Evolutionary conservation across 805 yeast genomes (phyloP).

Genomic region (Maudiozyma barnettii): DNA sequence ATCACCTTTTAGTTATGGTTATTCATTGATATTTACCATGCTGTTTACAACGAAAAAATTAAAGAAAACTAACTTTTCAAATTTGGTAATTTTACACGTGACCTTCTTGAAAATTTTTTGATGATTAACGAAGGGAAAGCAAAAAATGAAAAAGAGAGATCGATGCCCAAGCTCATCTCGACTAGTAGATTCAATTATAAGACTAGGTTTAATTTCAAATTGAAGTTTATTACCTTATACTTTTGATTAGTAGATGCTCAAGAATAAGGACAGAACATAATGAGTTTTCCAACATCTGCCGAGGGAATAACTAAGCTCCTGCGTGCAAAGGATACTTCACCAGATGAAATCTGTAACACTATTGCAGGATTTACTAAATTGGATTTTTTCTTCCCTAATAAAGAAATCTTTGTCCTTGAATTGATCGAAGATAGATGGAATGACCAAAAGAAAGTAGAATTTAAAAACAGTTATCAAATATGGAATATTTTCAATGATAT

Average conservation of each 20-base stretch:
- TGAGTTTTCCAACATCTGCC: slow-evolving; percentile 26
- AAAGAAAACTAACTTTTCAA: not conserved
- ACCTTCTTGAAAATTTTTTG: too few relatives aligned
- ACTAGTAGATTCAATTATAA: too few relatives aligned
- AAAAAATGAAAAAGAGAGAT: too few relatives aligned
- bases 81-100: not conserved
- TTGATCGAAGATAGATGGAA: slow-evolving; percentile 51
- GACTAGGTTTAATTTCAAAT: too few relatives aligned
- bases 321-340: slow-evolving; percentile 41
- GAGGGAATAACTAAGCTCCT: slow-evolving; percentile 49
- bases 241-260: too few relatives aligned
- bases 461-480: slow-evolving; percentile 34
- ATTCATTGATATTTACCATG: not conserved
- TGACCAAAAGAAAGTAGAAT: slow-evolving; percentile 35
- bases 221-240: too few relatives aligned
- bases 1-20: too few relatives aligned
- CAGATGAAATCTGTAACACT: slow-evolving; percentile 34
- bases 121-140: too few relatives aligned
- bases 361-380: slow-evolving; percentile 29
- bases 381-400: slow-evolving; percentile 44
- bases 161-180: too few relatives aligned
- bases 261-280: not conserved
- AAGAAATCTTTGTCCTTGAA: slow-evolving; percentile 45
- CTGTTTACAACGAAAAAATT: not conserved
- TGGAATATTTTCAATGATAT: slow-evolving; percentile 43